Percentiles rank a stretch among this genome's conserved stretches.
These are phyloP conservation scores for Nakazawaea molendinolei DNA, from an alignment of 805 yeast species.

Conservation along the genomic window DNA sequence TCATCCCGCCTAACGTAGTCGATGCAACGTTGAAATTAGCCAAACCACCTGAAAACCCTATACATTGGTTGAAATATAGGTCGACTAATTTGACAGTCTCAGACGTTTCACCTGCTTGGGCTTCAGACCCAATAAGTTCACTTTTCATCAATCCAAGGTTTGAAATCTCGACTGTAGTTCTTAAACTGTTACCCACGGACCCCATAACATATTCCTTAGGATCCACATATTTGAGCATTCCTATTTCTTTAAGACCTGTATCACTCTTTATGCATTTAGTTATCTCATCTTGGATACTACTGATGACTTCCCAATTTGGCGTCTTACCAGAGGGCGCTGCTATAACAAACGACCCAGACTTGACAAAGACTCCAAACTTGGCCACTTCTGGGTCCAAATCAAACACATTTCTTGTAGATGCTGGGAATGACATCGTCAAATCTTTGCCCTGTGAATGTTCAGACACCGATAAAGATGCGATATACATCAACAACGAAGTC, in stretches of 20 bases:
- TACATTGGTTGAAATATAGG: conserved; percentile 8
- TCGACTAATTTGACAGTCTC: not conserved
- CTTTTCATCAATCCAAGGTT: conserved; percentile 4
- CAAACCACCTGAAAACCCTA: conserved; percentile 2
- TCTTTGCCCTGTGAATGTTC: not conserved
- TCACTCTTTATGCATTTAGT: not conserved
- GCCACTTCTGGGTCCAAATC: not conserved
- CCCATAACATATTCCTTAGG: not conserved
- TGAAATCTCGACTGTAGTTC: not conserved
- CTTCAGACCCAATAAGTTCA: not conserved
- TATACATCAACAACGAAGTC: conserved; percentile 2
- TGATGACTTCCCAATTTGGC: not conserved
- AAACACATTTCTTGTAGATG: not conserved
- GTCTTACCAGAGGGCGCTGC: not conserved
- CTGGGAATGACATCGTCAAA: conserved; percentile 1
- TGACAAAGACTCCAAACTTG: conserved; percentile 8
- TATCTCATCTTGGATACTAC: not conserved
- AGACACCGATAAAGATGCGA: not conserved
- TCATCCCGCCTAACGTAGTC: conserved; percentile 6
- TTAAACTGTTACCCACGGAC: not conserved
- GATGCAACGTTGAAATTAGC: conserved; percentile 4
- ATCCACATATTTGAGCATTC: conserved; percentile 8
- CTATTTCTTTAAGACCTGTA: not conserved
- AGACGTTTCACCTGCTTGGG: too few relatives aligned
- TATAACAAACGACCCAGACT: not conserved